Percentiles rank a stretch among this genome's conserved stretches.
phyloP scores from a whole-genome alignment of 2,329 filamentous ascomycete species.

The Fusarium newnesense region DNA sequence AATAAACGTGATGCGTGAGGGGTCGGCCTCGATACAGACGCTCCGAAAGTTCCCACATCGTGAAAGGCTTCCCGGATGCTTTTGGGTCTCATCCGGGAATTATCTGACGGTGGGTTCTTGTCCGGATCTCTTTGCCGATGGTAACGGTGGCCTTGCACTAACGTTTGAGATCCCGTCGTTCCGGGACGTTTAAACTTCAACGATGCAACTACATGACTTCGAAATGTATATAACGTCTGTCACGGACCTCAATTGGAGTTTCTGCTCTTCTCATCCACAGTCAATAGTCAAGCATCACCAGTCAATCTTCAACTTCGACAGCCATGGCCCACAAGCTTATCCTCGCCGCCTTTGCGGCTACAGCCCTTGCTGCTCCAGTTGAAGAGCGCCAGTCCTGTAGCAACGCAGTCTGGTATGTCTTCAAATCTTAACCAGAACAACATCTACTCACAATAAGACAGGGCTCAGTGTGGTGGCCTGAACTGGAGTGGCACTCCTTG shows the following conservation, averaged over 20 bases:
- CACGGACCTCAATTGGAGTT: background rate
- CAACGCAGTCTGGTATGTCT: conserved; percentile 29
- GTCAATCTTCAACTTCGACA: background rate
- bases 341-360: conserved; percentile 31
- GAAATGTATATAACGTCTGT: conserved; percentile 18
- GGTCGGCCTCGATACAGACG: conserved; percentile 6
- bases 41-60: conserved; percentile 16
- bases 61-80: background rate
- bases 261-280: background rate
- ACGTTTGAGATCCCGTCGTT: conserved; percentile 25
- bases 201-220: background rate
- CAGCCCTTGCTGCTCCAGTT: conserved; percentile 53
- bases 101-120: background rate
- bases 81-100: conserved; percentile 6
- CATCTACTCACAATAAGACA: conserved; percentile 22
- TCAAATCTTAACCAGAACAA: fast-evolving
- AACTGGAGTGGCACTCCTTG: conserved; percentile 57
- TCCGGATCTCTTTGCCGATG: background rate
- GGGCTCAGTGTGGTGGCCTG: conserved; percentile 58
- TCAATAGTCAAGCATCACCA: background rate
- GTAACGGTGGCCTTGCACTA: background rate
- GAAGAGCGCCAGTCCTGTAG: conserved; percentile 48
- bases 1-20: background rate
- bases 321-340: conserved; percentile 34
- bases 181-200: background rate